A percentile compares a stretch with the other conserved stretches of the same genome.
Conservation (phyloP, 805 yeast genomes). For the Hanseniaspora vineae region DNA sequence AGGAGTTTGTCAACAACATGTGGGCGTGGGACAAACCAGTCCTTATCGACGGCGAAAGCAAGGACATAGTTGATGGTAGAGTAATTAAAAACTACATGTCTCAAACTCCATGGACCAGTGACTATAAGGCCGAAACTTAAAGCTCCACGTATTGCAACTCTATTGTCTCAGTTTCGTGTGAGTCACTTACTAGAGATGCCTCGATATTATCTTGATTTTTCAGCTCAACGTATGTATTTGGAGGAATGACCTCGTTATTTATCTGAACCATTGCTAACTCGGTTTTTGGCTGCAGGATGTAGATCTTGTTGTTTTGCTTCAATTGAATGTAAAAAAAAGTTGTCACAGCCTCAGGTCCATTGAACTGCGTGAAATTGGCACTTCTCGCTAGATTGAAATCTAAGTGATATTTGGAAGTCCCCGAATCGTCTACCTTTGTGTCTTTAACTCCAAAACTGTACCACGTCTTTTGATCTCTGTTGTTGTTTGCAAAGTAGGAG, state of each 20-base stretch:
- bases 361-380: not conserved
- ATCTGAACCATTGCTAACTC: not conserved
- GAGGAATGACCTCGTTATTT: not conserved
- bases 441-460: not conserved
- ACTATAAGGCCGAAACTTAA: no score
- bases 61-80: conserved; percentile 94
- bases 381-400: not conserved
- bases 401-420: not conserved
- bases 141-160: no score
- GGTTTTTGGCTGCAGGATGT: not conserved
- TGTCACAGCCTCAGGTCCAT: not conserved
- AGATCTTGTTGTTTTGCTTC: not conserved
- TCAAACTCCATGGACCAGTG: no score
- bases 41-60: conserved; percentile 59
- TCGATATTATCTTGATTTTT: not conserved
- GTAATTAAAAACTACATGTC: conserved; percentile 49
- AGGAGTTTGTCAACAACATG: conserved; percentile 73
- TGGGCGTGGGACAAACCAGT: conserved; percentile 99
- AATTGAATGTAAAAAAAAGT: not conserved
- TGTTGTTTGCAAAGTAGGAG: not conserved
- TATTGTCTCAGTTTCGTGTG: not conserved
- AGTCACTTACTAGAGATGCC: not conserved
- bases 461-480: not conserved
- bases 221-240: not conserved
- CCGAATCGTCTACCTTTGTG: not conserved